These are phyloP conservation scores for Diaporthe destruens DNA, from an alignment of 2,329 filamentous ascomycete genomes.

Conservation along the genomic window DNA sequence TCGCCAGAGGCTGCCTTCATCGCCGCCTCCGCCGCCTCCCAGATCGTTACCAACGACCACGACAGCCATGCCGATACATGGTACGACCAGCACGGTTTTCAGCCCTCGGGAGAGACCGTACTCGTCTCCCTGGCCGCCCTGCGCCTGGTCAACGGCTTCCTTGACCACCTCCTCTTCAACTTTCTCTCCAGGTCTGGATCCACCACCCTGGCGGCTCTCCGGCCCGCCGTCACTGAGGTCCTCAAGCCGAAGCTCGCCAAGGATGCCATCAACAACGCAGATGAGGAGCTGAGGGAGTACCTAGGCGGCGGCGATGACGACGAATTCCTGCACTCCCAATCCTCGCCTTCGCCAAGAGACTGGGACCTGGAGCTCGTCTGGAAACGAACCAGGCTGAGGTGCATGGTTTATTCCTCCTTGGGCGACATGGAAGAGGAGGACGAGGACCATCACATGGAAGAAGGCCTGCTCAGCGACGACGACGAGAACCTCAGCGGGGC, in stretches of 20 bases:
- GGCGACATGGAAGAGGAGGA: slow-evolving; percentile 99
- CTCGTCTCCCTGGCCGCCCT: slow-evolving; percentile 80
- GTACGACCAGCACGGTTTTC: slow-evolving; percentile 76
- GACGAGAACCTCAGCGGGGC: slow-evolving; percentile 73
- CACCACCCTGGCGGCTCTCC: slow-evolving; percentile 79
- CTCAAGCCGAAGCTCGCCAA: slow-evolving; percentile 90
- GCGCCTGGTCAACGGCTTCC: slow-evolving; percentile 86
- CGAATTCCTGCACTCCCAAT: slow-evolving; percentile 70
- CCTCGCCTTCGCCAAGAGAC: slow-evolving; percentile 64
- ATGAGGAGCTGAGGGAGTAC: slow-evolving; percentile 78
- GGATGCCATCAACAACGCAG: slow-evolving; percentile 61
- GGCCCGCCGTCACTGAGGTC: slow-evolving; percentile 86
- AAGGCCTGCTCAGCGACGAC: slow-evolving; percentile 77
- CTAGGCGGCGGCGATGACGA: slow-evolving; percentile 84
- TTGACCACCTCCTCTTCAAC: slow-evolving; percentile 93
- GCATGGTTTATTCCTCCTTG: slow-evolving; percentile 98
- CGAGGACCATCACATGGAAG: slow-evolving; percentile 88
- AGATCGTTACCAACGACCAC: slow-evolving; percentile 91
- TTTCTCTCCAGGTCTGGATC: slow-evolving; percentile 86
- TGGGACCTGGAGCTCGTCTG: slow-evolving; percentile 95
- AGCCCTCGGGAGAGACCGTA: slow-evolving; percentile 75
- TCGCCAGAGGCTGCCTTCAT: slow-evolving; percentile 89
- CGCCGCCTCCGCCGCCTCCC: slow-evolving; percentile 86
- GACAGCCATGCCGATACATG: slow-evolving; percentile 79
- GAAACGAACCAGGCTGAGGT: slow-evolving; percentile 91